Conservation (phyloP, 1,284 basidiomycete species). For the Schizopora paradoxa region DNA sequence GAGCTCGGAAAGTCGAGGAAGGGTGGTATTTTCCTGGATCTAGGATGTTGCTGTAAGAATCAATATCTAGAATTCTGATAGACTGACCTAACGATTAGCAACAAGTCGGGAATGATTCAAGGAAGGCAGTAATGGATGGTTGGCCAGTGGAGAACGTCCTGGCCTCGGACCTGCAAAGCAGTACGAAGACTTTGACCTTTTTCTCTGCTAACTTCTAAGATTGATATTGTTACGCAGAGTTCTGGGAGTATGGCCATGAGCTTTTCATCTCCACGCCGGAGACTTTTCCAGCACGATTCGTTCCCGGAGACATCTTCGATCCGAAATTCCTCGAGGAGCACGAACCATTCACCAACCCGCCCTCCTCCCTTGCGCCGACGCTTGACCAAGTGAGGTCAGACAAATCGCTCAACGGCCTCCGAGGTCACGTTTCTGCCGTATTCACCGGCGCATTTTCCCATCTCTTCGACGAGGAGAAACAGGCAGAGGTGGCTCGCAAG, state of each 20-base stretch:
- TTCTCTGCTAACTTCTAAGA: background rate
- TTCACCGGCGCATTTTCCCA: slow-evolving; percentile 48
- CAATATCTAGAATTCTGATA: slow-evolving; percentile 16
- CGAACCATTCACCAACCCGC: slow-evolving; percentile 25
- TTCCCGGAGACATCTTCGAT: slow-evolving; percentile 23
- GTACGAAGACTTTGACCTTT: background rate
- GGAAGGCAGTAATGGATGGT: slow-evolving; percentile 22
- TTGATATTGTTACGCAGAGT: slow-evolving; percentile 10
- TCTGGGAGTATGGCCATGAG: slow-evolving; percentile 25
- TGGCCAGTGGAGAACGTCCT: slow-evolving; percentile 22
- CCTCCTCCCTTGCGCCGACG: slow-evolving; percentile 26
- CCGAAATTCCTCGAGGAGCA: slow-evolving; percentile 28
- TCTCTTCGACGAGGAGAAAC: slow-evolving; percentile 41
- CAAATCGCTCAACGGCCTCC: slow-evolving; percentile 36
- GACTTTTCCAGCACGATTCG: slow-evolving; percentile 21
- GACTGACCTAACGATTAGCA: background rate
- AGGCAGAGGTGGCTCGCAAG: slow-evolving; percentile 35
- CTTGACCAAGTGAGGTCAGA: slow-evolving; percentile 30
- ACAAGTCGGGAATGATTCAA: slow-evolving; percentile 24
- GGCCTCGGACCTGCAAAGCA: slow-evolving; percentile 21
- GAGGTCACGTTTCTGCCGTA: slow-evolving; percentile 41
- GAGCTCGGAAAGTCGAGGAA: slow-evolving; percentile 24
- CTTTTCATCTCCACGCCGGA: slow-evolving; percentile 20
- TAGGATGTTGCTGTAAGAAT: slow-evolving; percentile 29
- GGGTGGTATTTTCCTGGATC: slow-evolving; percentile 26